Percentiles rank a stretch among this genome's conserved stretches.
phyloP scores from a whole-genome alignment of 176 grass and related monocot genomes.

The Ensete ventricosum region DNA sequence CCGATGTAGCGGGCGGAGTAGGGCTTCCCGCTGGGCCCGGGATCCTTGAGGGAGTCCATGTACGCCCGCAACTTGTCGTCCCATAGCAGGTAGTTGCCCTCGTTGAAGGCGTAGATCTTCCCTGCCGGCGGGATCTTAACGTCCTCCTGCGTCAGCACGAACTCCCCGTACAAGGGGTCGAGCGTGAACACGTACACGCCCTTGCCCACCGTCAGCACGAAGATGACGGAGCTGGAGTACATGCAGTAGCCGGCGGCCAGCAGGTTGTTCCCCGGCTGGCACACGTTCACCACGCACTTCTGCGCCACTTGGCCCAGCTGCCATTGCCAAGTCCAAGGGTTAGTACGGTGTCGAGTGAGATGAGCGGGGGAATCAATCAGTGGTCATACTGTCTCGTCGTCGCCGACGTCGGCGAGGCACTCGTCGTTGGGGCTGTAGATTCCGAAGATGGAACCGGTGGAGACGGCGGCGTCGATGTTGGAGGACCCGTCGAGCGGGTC shows the following conservation, averaged over 20 bases:
- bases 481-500: constrained; percentile 95
- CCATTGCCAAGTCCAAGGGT: background rate
- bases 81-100: constrained; percentile 95
- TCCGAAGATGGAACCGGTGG: constrained; percentile 96
- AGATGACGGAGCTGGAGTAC: constrained; percentile 99
- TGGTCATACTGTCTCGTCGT: constrained; percentile 27
- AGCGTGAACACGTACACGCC: constrained; percentile 95
- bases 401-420: constrained; percentile 51
- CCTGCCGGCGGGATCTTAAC: constrained; percentile 77
- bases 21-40: constrained; percentile 65
- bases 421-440: constrained; percentile 97
- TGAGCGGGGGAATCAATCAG: background rate
- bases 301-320: constrained; percentile 62
- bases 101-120: constrained; percentile 94
- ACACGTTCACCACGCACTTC: constrained; percentile 94
- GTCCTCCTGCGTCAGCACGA: constrained; percentile 91
- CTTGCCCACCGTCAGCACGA: constrained; percentile 82
- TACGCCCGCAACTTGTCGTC: constrained; percentile 87
- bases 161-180: constrained; percentile 97
- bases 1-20: constrained; percentile 99
- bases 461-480: constrained; percentile 98
- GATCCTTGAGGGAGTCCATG: constrained; percentile 99
- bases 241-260: constrained; percentile 95
- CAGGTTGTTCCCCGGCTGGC: constrained; percentile 91
- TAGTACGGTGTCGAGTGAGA: background rate